A percentile compares a stretch with the other conserved stretches of the same genome.
phyloP scores from a whole-genome alignment of 2,329 filamentous ascomycete species.

The Fusarium gaditjirri region DNA sequence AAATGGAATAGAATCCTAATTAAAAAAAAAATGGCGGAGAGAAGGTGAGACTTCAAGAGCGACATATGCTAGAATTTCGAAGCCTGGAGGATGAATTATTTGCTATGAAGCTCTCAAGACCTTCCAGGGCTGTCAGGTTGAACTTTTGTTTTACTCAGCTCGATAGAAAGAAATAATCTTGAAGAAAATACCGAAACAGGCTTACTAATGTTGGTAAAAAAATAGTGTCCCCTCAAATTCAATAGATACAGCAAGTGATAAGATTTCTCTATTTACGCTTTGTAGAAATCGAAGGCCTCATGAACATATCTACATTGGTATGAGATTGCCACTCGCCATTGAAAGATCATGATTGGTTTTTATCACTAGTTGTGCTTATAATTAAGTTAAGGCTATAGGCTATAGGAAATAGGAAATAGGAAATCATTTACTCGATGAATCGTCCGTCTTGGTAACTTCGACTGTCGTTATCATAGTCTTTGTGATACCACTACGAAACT shows the following conservation, averaged over 20 bases:
- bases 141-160: too few relatives aligned
- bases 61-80: accelerated
- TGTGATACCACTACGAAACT: conserved; percentile 36
- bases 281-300: too few relatives aligned
- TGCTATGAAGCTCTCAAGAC: neutral
- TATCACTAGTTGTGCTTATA: neutral
- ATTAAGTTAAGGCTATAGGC: accelerated
- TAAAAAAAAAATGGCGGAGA: too few relatives aligned
- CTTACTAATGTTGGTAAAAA: too few relatives aligned
- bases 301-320: too few relatives aligned
- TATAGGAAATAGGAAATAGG: neutral
- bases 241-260: too few relatives aligned
- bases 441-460: conserved; percentile 22
- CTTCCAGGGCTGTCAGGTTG: too few relatives aligned
- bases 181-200: too few relatives aligned
- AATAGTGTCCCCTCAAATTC: too few relatives aligned
- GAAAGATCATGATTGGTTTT: neutral
- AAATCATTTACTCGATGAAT: neutral
- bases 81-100: neutral
- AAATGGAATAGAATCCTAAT: neutral
- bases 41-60: neutral
- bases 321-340: neutral
- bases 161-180: too few relatives aligned
- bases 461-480: conserved; percentile 47
- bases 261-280: too few relatives aligned